A percentile compares a stretch with the other conserved stretches of the same genome.
Evolutionary conservation across 352 stramenopile species (phyloP).

Genomic region (Phytophthora quininea): DNA sequence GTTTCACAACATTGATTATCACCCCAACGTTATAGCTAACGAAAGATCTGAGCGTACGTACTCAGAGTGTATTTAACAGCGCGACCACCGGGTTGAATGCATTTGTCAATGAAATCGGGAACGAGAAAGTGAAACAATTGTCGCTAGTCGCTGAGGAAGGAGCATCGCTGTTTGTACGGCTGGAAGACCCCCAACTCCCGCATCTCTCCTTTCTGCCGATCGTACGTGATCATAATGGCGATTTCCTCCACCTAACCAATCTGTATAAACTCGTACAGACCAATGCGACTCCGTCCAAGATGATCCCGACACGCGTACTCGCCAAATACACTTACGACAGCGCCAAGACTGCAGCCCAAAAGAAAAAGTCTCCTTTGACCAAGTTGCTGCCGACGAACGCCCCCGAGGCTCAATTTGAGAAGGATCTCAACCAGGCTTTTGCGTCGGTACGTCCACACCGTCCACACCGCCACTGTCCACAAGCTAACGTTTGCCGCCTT

Average conservation of each 20-base stretch:
- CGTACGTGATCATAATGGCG: constrained; percentile 34
- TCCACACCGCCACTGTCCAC: background rate
- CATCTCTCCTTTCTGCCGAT: constrained; percentile 37
- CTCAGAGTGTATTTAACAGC: constrained; percentile 44
- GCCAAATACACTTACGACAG: constrained; percentile 61
- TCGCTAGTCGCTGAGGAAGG: constrained; percentile 42
- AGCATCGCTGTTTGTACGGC: constrained; percentile 60
- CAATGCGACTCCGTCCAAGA: constrained; percentile 41
- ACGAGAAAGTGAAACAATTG: constrained; percentile 51
- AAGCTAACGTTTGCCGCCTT: background rate
- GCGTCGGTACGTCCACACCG: constrained; percentile 34
- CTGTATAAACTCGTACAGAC: constrained; percentile 13
- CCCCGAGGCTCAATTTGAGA: constrained; percentile 65
- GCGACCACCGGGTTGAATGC: constrained; percentile 21
- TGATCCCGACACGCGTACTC: constrained; percentile 44
- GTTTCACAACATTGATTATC: background rate
- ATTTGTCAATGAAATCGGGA: constrained; percentile 48
- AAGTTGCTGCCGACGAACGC: constrained; percentile 48
- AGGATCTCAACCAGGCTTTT: constrained; percentile 71
- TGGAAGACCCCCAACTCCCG: constrained; percentile 70
- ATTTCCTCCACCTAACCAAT: background rate
- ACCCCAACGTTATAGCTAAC: too few relatives aligned
- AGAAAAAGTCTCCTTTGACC: constrained; percentile 71
- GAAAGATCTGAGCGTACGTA: too few relatives aligned
- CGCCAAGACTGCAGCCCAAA: constrained; percentile 43